Evolutionary conservation across 352 stramenopile genomes (phyloP), one percentile per base, ranked within the genome.

Genomic region (Phytophthora sansomeana): DNA sequence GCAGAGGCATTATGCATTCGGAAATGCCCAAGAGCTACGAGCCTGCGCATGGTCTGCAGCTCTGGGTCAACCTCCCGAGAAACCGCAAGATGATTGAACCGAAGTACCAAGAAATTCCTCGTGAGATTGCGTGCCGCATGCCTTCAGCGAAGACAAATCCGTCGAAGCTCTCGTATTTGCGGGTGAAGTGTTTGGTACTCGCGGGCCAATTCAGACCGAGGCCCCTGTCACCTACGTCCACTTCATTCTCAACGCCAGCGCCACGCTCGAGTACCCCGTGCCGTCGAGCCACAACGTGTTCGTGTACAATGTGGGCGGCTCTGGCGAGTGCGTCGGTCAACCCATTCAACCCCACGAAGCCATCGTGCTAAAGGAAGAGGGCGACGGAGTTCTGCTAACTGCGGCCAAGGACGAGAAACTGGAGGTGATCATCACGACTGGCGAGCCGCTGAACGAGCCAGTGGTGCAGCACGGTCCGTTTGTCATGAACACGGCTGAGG

Each of bases 401-500:
- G n/a, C n/a, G n/a, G n/a, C n/a, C n/a, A n/a, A 54, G 30, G 7
- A 29, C 3, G 61, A 74, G 1, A 57, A 48, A 1, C 29, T 86
- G n/a, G 66, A 88, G 60, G 68, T 79, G n/a, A n/a, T n/a, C n/a
- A 28, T 84, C 17, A 69, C 82, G 10, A 69, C 44, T 1, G 78
- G 75, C 19, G n/a, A 84, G 62, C 77, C 73, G 16, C 42, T 89
- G 16, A 61, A 82, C 11, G 80, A 87, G 51, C 74, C 73, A 0
- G 66, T 86, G 14, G 67, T 81, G 52, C 77, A 83, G 56, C 72
- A 89, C 64, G 80, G 78, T 41, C 80, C 82, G 13, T 91, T 91
- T 53, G 80, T 92, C 58, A 91, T 93, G 83, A 88, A 63, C 3
- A 79, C 63, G 1, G 33, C 69, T 0, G 43, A 73, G 2, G 74